Evolutionary conservation across 768 basidiomycete species (phyloP), one percentile per base, ranked within the genome.

Genomic region (Kwoniella heveanensis): DNA sequence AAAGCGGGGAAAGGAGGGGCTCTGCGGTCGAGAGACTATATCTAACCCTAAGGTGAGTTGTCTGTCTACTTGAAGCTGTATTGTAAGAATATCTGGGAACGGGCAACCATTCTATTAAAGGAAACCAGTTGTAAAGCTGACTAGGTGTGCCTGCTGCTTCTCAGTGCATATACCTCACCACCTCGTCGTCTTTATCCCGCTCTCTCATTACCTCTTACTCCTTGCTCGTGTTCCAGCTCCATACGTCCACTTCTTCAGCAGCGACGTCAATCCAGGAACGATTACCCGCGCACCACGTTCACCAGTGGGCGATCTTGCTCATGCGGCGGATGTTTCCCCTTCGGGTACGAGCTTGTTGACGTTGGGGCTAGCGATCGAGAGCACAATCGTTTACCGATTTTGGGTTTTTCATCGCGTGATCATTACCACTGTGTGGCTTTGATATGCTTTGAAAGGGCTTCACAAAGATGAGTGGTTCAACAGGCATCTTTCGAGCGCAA

Each of bases 401-500:
- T 44, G 4, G 39, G 39, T 8, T 9, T 44, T 19, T 44, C 39
- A 44, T 44, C 15, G 39, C 39, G n/a, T n/a, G n/a, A 44, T 19
- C 17, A 19, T 9, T 44, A 44, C 39, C 39, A 17, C 17, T 7
- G 32, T 36, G 6, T 13, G 32, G 32, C 13, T 13, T 3, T 44
- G 39, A 44, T 44, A 10, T 44, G 39, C 39, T 9, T 17, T 44
- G 39, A 44, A 44, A 17, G 39, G 39, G 39, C 32, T 32, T 32
- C 19, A 26, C 10, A 15, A 24, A 6, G 48, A 49, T 26, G 48
- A 49, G 48, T 19, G 48, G 48, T 49, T 22, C 8, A 44, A 5
- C 25, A 49, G 48, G 48, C 48, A 49, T 49, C 48, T 49, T 49
- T 49, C 22, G 48, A 49, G 48, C 48, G 48, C 48, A 49, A 49